Base-by-base conservation (phyloP, 257 asterid species). In the Primulina eburnea region DNA sequence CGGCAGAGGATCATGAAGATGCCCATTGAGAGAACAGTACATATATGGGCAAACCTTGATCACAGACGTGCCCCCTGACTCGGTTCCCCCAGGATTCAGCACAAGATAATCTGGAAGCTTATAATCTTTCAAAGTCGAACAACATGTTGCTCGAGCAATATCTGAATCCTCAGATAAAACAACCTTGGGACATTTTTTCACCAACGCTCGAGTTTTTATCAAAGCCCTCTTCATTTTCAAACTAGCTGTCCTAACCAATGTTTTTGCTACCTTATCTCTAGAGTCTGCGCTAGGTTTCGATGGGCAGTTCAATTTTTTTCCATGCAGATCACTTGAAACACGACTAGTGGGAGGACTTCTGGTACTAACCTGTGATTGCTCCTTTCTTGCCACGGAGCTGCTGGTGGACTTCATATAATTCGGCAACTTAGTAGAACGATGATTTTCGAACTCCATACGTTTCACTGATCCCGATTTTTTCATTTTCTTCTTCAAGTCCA, bases 11-110 rank as follows among this genome's bases (percentile, higher is more conserved):
- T 81, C 77, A 28, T 81, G 97, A 37, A 67, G 87, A 79, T 87
- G 97, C n/a, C 96, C 98, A 57, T 92, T 92, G n/a, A 90, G 90
- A 7, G 98, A 90, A 26, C 98, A 92, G 59, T 92, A 90, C 11
- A 85, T 81, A 37, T 88, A 92, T 0, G 97, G 86, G 68, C 98
- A 92, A 21, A 92, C 96, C 69, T 82, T 88, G 72, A 87, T 29
- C 4, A 76, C 76, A 56, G 98, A 90, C 8, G 84, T 82, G 53
- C 96, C 96, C 62, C 81, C 81, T 16, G 82, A 81, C 68, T 91
- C 96, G 33, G 82, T 77, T 62, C 83, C 96, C 12, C 91, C 93
- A 6, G 82, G 79, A 77, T 62, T 77, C 62, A 92, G 88, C 2
- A 68, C 73, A 55, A 92, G 94, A 62, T 75, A 84, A 28, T 73